Base-by-base conservation (phyloP, 257 asterid species). In the Gentiana dahurica region DNA sequence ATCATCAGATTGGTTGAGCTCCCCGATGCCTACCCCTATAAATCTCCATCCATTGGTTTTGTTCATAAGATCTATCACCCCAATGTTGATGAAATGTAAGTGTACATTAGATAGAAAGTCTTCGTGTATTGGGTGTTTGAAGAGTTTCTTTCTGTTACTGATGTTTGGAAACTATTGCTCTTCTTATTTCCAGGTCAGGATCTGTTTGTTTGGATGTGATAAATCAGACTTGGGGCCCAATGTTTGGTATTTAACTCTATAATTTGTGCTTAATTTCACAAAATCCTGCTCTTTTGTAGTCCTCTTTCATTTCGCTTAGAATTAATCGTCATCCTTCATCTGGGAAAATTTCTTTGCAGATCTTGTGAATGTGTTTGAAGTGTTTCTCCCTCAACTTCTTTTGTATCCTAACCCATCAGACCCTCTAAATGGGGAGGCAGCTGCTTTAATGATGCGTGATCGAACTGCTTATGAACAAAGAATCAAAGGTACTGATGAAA, bases 201-300 rank as follows among this genome's bases (percentile, higher is more conserved):
- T 85, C 97, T 8, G 95, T 92, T 69, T 92, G 99, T 60, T 80
- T 88, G 50, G 97, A 92, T 76, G 97, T 92, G 44, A 92, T 88
- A 65, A 88, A 88, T 73, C 97, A 92, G 81, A 85, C 95, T 0
- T 92, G 99, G 99, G 88, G 99, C 78, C 97, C 97, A 57, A 92
- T 89, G 99, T 89, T 88, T 49, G 99, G 99, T 92, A 15, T 15
- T 15, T 15, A 15, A 15, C 24, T 15, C 24, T 15, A 15, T 15
- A 15, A 15, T 15, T 15, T 15, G 24, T 15, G 24, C 24, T 15
- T 15, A 87, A 41, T 41, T 41, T 41, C 9, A 10, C 6, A 41
- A 41, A 41, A 41, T 5, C 6, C 5, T 7, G 46, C 6, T 15
- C 9, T 41, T 41, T 7, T 41, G 46, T 41, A 41, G 46, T 41